Evolutionary conservation across 1,139 yeast species (phyloP).

Genomic region (Yamadazyma friedrichii): DNA sequence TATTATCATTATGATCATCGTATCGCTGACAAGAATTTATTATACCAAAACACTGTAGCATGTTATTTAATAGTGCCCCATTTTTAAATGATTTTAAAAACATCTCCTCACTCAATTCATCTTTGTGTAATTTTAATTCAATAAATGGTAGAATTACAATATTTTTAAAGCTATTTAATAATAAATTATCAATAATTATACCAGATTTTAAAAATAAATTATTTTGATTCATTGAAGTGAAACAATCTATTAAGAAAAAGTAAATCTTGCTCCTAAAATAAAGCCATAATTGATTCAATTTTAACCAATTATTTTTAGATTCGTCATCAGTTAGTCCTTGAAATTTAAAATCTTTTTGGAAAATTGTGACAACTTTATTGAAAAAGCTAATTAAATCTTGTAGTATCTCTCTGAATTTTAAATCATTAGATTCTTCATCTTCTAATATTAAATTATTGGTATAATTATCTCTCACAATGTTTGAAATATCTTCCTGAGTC

Average conservation of each 20-base stretch:
- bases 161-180: slow-evolving; percentile 33
- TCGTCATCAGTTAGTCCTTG: slow-evolving; percentile 8
- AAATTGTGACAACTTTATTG: slow-evolving; percentile 22
- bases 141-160: slow-evolving; percentile 30
- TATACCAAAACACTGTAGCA: slow-evolving; percentile 17
- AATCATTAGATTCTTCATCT: slow-evolving; percentile 26
- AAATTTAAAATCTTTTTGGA: slow-evolving; percentile 22
- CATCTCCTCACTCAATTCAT: slow-evolving; percentile 5
- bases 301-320: slow-evolving; percentile 21
- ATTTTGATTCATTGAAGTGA: slow-evolving; percentile 29
- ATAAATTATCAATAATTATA: slow-evolving; percentile 30
- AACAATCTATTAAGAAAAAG: slow-evolving; percentile 27
- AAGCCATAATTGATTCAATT: slow-evolving; percentile 26
- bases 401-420: slow-evolving; percentile 29
- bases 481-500: slow-evolving; percentile 34
- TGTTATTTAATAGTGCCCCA: slow-evolving; percentile 11
- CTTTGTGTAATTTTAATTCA: slow-evolving; percentile 17
- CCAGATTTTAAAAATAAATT: slow-evolving; percentile 18
- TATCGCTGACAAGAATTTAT: slow-evolving; percentile 11
- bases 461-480: slow-evolving; percentile 26
- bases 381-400: slow-evolving; percentile 31
- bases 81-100: slow-evolving; percentile 13
- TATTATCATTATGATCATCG: slow-evolving; percentile 2
- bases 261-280: slow-evolving; percentile 34
- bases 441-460: slow-evolving; percentile 4